These are phyloP conservation scores for Sonneratia alba DNA, from an alignment of 345 rosid species.

Conservation along the genomic window DNA sequence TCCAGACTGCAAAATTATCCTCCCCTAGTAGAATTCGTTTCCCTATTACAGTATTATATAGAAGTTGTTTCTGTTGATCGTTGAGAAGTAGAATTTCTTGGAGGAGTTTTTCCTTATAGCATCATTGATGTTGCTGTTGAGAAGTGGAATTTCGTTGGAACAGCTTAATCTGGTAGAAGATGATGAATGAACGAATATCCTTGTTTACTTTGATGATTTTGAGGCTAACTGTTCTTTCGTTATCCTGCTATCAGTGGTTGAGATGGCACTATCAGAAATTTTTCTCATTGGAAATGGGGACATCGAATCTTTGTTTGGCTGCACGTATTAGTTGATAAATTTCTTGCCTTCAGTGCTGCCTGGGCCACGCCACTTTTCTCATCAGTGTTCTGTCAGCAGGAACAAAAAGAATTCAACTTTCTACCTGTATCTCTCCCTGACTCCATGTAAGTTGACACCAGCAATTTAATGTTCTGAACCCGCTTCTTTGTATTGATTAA, in stretches of 20 bases:
- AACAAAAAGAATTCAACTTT: slow-evolving; percentile 66
- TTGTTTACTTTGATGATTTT: too few relatives aligned
- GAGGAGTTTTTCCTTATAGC: not conserved
- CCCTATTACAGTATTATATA: too few relatives aligned
- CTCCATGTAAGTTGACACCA: slow-evolving; percentile 52
- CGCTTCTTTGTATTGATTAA: not conserved
- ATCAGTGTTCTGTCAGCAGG: slow-evolving; percentile 70
- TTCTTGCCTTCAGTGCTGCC: slow-evolving; percentile 39
- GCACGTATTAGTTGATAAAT: not conserved
- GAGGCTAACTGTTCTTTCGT: not conserved
- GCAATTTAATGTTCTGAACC: not conserved
- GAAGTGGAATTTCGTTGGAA: too few relatives aligned
- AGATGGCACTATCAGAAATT: not conserved
- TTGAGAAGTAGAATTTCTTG: not conserved
- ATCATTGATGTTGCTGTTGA: not conserved
- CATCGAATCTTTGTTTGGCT: not conserved
- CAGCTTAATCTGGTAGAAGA: not conserved
- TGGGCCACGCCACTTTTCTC: slow-evolving; percentile 56
- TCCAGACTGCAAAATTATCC: not conserved
- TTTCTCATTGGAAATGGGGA: not conserved
- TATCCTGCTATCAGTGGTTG: too few relatives aligned
- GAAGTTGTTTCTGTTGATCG: too few relatives aligned
- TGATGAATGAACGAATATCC: too few relatives aligned
- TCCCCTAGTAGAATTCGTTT: not conserved
- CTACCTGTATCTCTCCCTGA: slow-evolving; percentile 58